phyloP scores from a whole-genome alignment of 192 early-diverging fungal species.

The Rhizophagus clarus region DNA sequence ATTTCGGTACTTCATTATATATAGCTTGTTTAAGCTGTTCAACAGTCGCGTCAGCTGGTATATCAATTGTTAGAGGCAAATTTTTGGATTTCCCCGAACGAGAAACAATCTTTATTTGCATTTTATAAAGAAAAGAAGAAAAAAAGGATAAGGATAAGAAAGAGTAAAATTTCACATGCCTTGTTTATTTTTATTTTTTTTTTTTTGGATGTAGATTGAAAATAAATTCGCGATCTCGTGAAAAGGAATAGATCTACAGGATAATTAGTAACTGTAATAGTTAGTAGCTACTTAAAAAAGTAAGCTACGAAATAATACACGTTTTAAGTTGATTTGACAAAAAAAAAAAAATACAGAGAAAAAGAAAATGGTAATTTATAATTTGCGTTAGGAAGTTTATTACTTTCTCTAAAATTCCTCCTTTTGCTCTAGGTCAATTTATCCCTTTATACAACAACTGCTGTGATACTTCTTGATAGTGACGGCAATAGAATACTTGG shows the following conservation, averaged over 20 bases:
- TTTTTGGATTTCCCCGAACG: constrained; percentile 48
- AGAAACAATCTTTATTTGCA: constrained; percentile 56
- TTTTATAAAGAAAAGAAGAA: constrained; percentile 14
- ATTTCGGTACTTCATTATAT: constrained; percentile 62
- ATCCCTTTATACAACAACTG: constrained; percentile 84
- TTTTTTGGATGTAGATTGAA: too few relatives aligned
- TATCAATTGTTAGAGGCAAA: constrained; percentile 62
- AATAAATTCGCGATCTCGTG: too few relatives aligned
- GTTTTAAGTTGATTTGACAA: too few relatives aligned
- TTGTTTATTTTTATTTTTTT: too few relatives aligned
- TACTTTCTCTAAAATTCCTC: background rate
- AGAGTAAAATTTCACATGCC: too few relatives aligned
- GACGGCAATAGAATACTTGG: constrained; percentile 90
- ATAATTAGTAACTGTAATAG: too few relatives aligned
- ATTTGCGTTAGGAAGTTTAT: background rate
- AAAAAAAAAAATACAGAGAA: too few relatives aligned
- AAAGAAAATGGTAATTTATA: background rate
- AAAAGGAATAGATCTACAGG: too few relatives aligned
- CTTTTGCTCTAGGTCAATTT: constrained; percentile 61
- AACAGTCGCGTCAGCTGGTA: constrained; percentile 62
- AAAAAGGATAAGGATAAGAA: background rate
- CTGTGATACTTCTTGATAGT: constrained; percentile 87
- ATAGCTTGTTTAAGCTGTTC: constrained; percentile 73
- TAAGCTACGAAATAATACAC: too few relatives aligned
- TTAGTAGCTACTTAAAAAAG: too few relatives aligned